Conservation (phyloP, 2,329 filamentous ascomycete species). For the Ilyonectria mors-panacis region DNA sequence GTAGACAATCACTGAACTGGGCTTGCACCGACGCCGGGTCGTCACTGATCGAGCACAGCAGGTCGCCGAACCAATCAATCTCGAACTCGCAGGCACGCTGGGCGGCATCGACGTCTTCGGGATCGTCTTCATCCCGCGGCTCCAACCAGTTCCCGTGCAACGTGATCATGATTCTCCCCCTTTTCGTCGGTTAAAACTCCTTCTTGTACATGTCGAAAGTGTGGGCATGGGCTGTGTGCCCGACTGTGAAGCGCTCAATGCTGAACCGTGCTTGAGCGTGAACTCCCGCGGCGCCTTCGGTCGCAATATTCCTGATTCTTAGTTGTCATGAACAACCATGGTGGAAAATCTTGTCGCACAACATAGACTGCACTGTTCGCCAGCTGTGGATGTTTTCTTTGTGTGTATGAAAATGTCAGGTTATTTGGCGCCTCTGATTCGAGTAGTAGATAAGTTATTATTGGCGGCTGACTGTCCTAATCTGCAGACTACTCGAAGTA, state of each 20-base stretch:
- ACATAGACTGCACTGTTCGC: too few relatives aligned
- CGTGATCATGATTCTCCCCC: slow-evolving; percentile 58
- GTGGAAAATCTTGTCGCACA: too few relatives aligned
- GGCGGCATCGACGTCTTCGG: slow-evolving; percentile 54
- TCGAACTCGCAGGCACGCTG: slow-evolving; percentile 59
- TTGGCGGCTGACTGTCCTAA: too few relatives aligned
- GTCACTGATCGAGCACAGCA: slow-evolving; percentile 55
- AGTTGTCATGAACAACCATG: too few relatives aligned
- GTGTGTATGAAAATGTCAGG: too few relatives aligned
- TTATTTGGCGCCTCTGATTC: too few relatives aligned
- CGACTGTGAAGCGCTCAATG: slow-evolving; percentile 56
- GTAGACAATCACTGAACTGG: slow-evolving; percentile 56
- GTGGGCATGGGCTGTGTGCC: slow-evolving; percentile 57
- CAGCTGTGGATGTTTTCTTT: too few relatives aligned
- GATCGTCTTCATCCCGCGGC: slow-evolving; percentile 56
- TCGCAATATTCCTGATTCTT: too few relatives aligned
- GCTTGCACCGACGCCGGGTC: slow-evolving; percentile 58
- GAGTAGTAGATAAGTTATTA: too few relatives aligned
- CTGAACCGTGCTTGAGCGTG: slow-evolving; percentile 40
- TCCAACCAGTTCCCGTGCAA: slow-evolving; percentile 60
- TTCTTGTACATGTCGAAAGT: slow-evolving; percentile 56
- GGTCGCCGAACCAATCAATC: slow-evolving; percentile 60
- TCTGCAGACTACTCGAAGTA: too few relatives aligned
- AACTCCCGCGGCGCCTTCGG: slow-evolving; percentile 40
- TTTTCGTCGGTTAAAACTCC: slow-evolving; percentile 55